Base-by-base conservation (phyloP, 768 basidiomycete genomes). In the Tulasnella sp. region DNA sequence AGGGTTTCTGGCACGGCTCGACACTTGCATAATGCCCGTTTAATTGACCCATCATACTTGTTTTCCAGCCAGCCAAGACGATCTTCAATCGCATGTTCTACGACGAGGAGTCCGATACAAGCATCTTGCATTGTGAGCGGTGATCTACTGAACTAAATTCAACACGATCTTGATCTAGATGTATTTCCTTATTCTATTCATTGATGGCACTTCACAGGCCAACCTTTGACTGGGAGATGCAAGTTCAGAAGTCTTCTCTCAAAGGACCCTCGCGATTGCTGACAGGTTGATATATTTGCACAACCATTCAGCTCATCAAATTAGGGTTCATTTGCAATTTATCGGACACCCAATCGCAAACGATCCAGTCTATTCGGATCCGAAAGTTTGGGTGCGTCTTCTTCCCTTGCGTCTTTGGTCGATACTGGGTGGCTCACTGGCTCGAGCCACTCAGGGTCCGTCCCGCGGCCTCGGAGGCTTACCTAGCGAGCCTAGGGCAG, bases 261-360 rank as follows among this genome's bases (percentile, higher is more conserved):
- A n/a, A n/a, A n/a, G n/a, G n/a, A n/a, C n/a, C n/a, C n/a, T n/a
- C n/a, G n/a, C n/a, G n/a, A n/a, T n/a, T n/a, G n/a, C n/a, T n/a
- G n/a, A n/a, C n/a, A n/a, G n/a, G n/a, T n/a, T n/a, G n/a, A n/a
- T n/a, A n/a, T n/a, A n/a, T n/a, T n/a, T n/a, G n/a, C n/a, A n/a
- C n/a, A n/a, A n/a, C n/a, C 59, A 44, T 64, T 19, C 51, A 96
- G 92, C 96, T 0, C 96, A 99, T 72, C 96, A 99, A 71, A 88
- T 98, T 60, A 80, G 96, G 51, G 94, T 99, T 2, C 96, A 99
- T 68, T 78, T 99, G 2, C 96, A 98, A 71, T 97, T 79, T 70
- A 80, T 99, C 59, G 96, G 94, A 0, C 75, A 88, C 67, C 86
- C 96, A 0, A 92, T 99, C 63, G 88, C 90, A 10, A 98, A 99